Conservation (phyloP, 345 rosid genomes). For the Camelina laxa region DNA sequence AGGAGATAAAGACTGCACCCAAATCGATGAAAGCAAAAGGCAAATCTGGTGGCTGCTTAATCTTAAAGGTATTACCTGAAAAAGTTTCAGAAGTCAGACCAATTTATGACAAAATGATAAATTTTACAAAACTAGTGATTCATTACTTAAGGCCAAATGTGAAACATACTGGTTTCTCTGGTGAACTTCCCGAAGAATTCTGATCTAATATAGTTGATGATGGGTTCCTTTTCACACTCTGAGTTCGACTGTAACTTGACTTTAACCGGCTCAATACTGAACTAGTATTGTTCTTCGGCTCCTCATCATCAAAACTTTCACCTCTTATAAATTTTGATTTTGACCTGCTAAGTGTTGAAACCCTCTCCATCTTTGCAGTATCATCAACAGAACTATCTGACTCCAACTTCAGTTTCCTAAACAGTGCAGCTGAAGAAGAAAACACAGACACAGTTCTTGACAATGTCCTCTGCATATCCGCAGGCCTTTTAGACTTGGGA, state of each 20-base stretch:
- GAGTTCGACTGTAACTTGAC: slow-evolving; percentile 56
- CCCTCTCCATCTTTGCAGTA: slow-evolving; percentile 43
- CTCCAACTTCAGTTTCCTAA: slow-evolving; percentile 57
- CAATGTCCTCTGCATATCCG: slow-evolving; percentile 61
- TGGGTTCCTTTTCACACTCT: slow-evolving; percentile 44
- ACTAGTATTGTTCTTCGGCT: slow-evolving; percentile 42
- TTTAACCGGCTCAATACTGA: slow-evolving; percentile 58
- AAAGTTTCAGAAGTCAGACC: background rate
- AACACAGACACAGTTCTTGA: slow-evolving; percentile 76
- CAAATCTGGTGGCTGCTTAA: slow-evolving; percentile 75
- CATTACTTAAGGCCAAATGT: background rate
- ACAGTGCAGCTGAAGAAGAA: slow-evolving; percentile 77
- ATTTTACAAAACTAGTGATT: background rate
- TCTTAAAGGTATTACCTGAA: slow-evolving; percentile 58
- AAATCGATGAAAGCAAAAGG: slow-evolving; percentile 66
- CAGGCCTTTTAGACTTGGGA: slow-evolving; percentile 46
- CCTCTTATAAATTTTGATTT: slow-evolving; percentile 50
- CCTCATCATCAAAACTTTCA: slow-evolving; percentile 35
- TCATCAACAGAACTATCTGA: slow-evolving; percentile 46
- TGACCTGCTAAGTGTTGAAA: slow-evolving; percentile 51
- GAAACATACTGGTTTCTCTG: slow-evolving; percentile 47
- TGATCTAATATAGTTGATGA: slow-evolving; percentile 42
- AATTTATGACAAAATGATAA: background rate
- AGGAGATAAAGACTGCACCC: slow-evolving; percentile 78
- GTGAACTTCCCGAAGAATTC: slow-evolving; percentile 31